Percentiles rank a stretch among this genome's conserved stretches.
Evolutionary conservation across 768 basidiomycete genomes (phyloP).

Genomic region (Leucocoprinus leucothites): DNA sequence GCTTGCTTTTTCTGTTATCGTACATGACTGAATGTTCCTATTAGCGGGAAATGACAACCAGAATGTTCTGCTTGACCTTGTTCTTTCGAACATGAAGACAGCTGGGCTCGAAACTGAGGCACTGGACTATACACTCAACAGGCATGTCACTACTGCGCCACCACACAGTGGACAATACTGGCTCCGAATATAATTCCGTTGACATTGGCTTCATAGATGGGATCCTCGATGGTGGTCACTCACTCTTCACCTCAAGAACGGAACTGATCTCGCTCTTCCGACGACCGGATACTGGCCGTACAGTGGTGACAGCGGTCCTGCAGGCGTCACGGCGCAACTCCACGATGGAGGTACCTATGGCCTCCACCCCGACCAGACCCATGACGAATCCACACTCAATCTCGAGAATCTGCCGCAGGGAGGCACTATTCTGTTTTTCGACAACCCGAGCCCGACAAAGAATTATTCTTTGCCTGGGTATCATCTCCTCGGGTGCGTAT

Average conservation of each 20-base stretch:
- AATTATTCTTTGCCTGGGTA: constrained; percentile 27
- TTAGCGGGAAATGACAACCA: constrained; percentile 30
- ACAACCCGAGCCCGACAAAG: constrained; percentile 28
- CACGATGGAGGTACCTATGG: constrained; percentile 25
- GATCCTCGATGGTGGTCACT: constrained; percentile 32
- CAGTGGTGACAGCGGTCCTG: constrained; percentile 25
- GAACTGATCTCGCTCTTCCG: constrained; percentile 25
- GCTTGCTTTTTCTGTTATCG: not conserved
- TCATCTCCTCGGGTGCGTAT: constrained; percentile 23
- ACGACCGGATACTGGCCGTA: constrained; percentile 32
- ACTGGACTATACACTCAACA: constrained; percentile 22
- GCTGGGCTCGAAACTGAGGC: constrained; percentile 23
- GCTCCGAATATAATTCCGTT: not conserved
- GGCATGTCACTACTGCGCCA: constrained; percentile 12
- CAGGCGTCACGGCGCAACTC: constrained; percentile 23
- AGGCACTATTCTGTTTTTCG: constrained; percentile 26
- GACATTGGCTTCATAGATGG: constrained; percentile 19
- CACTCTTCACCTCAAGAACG: constrained; percentile 25
- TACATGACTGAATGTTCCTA: not conserved
- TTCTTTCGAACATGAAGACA: constrained; percentile 21
- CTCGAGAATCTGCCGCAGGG: constrained; percentile 16
- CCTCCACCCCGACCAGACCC: constrained; percentile 17
- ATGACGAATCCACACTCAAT: constrained; percentile 17
- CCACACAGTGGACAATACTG: not conserved
- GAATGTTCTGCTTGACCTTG: constrained; percentile 23